Evolutionary conservation across 305 asterid genomes (phyloP), one percentile per base, ranked within the genome.

Genomic region (Fraxinus velutina): DNA sequence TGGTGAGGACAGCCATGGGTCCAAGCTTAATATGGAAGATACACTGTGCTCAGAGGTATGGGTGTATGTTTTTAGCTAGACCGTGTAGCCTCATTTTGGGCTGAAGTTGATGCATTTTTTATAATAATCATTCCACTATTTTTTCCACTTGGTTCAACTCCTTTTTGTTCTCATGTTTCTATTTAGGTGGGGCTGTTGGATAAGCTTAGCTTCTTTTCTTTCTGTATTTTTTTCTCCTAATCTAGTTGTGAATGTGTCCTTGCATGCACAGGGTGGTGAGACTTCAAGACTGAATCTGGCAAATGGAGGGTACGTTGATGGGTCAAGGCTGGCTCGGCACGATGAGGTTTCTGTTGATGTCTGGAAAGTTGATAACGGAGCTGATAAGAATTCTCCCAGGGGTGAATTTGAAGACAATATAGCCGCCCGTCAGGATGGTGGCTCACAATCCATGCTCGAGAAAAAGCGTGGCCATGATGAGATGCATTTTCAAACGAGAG

Each of bases 291-390:
- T 80, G 73, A 82, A 79, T 86, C 89, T 83, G 83, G 78, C 88
- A 42, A 91, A 89, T 81, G 91, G 89, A 78, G 92, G 64, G 7
- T 52, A 6, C 6, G 64, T 81, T 60, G 96, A 85, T 80, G 91
- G 90, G 77, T 86, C 92, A 33, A 86, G 84, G 82, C 75, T 68
- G 30, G 83, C 87, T 75, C 91, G 89, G 83, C 86, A 75, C 74
- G 88, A 84, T 50, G 91, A 81, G 81, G 93, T 83, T 66, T 85
- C 87, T 66, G 85, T 82, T 77, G 96, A 92, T 89, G 93, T 92
- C 82, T 75, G 91, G 68, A 94, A 93, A 89, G 90, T 73, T 78
- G 99, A 97, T 91, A 94, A 97, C 85, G 98, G 93, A 88, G 99
- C 95, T 88, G 98, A 97, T 30, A 98, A 93, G 87, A 89, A 92